These are phyloP conservation scores for Jaltomata sinuosa DNA, from an alignment of 257 asterid genomes.

Conservation along the genomic window DNA sequence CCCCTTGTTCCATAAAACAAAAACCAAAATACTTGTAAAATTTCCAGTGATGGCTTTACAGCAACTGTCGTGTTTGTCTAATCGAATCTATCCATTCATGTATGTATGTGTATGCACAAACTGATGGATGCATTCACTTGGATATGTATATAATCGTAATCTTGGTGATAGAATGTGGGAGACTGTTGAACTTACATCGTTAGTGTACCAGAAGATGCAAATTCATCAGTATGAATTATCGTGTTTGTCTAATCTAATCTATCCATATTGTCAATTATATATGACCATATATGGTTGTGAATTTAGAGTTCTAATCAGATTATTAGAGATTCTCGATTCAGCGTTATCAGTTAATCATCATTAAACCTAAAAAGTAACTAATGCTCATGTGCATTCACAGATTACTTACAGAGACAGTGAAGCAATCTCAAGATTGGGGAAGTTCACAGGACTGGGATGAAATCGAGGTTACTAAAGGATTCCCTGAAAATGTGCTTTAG, in stretches of 20 bases:
- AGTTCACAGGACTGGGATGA: slow-evolving; percentile 71
- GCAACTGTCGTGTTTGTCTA: neutral
- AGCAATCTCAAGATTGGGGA: slow-evolving; percentile 63
- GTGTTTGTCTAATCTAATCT: neutral
- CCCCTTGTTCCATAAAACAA: neutral
- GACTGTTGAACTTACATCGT: neutral
- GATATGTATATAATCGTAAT: neutral
- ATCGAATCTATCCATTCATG: too few relatives aligned
- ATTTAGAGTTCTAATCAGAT: neutral
- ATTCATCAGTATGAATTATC: neutral
- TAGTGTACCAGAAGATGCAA: neutral
- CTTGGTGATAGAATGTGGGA: neutral
- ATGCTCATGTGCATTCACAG: slow-evolving; percentile 30
- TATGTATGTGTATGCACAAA: neutral
- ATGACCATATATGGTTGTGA: neutral
- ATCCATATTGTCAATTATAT: neutral
- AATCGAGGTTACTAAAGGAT: slow-evolving; percentile 45
- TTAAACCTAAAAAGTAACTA: neutral
- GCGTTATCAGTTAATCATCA: neutral
- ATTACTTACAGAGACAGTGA: slow-evolving; percentile 64
- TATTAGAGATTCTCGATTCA: neutral
- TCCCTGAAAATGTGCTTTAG: neutral
- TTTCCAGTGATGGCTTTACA: neutral
- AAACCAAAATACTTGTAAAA: neutral
- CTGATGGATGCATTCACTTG: neutral